These are phyloP conservation scores for Pogostemon cablin DNA, from an alignment of 257 asterid genomes.

Conservation along the genomic window DNA sequence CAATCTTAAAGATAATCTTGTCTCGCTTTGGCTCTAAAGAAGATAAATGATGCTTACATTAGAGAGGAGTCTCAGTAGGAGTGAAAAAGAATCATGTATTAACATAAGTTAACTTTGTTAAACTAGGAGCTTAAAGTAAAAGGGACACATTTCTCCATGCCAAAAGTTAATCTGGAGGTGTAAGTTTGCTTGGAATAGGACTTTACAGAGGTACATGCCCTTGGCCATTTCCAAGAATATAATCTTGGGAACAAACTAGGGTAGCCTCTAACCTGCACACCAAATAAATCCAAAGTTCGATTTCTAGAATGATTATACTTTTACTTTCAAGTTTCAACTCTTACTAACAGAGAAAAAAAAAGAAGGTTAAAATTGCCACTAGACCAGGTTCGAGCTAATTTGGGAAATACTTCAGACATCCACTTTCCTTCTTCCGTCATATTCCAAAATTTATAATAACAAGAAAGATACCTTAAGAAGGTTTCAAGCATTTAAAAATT, in stretches of 20 bases:
- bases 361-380: background rate
- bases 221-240: background rate
- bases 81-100: background rate
- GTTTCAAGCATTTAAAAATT: background rate
- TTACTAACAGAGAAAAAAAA: background rate
- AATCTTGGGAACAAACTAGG: background rate
- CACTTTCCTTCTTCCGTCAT: background rate
- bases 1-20: background rate
- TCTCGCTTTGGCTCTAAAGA: background rate
- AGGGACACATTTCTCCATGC: background rate
- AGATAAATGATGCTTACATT: slow-evolving; percentile 1
- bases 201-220: background rate
- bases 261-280: background rate
- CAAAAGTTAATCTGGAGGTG: background rate
- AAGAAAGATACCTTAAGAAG: background rate
- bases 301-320: background rate
- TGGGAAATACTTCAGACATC: background rate
- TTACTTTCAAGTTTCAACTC: background rate
- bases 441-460: background rate
- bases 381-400: background rate
- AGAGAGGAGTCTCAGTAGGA: background rate
- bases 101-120: background rate
- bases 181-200: background rate
- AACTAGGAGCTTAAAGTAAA: background rate
- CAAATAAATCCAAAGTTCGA: background rate